These are phyloP conservation scores for Aspergillaceae sp. DNA, from an alignment of 2,329 filamentous ascomycete species.

Conservation along the genomic window DNA sequence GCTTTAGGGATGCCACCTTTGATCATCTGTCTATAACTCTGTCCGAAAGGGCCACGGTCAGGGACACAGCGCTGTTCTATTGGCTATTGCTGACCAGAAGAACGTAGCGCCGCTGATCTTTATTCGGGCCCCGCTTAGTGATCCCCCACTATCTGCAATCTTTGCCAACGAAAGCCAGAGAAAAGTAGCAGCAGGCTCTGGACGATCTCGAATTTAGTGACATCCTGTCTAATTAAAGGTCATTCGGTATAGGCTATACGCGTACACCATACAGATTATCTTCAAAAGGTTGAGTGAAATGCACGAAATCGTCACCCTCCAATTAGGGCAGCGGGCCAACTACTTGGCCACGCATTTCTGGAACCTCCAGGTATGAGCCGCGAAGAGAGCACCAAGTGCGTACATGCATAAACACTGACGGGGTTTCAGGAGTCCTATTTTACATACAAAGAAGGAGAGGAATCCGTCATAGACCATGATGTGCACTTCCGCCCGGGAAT, in stretches of 20 bases:
- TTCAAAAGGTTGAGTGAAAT: slow-evolving; percentile 41
- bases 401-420: background rate
- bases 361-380: slow-evolving; percentile 67
- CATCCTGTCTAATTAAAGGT: too few relatives aligned
- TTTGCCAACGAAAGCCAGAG: background rate
- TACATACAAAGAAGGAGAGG: slow-evolving; percentile 64
- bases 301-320: slow-evolving; percentile 91
- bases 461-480: slow-evolving; percentile 66
- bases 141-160: background rate
- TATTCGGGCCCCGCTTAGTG: background rate
- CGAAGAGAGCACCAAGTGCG: background rate
- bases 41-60: background rate
- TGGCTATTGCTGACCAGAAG: background rate
- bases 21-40: background rate
- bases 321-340: slow-evolving; percentile 88
- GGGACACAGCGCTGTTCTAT: background rate
- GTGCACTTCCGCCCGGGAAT: slow-evolving; percentile 81
- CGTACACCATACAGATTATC: too few relatives aligned
- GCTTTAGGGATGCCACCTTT: too few relatives aligned
- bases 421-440: slow-evolving; percentile 81
- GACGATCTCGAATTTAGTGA: too few relatives aligned
- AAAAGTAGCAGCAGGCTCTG: too few relatives aligned
- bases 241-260: too few relatives aligned
- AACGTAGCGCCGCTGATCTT: background rate
- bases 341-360: slow-evolving; percentile 94